Conservation (phyloP, 2,329 filamentous ascomycete genomes). For the Pseudogymnoascus sp. region DNA sequence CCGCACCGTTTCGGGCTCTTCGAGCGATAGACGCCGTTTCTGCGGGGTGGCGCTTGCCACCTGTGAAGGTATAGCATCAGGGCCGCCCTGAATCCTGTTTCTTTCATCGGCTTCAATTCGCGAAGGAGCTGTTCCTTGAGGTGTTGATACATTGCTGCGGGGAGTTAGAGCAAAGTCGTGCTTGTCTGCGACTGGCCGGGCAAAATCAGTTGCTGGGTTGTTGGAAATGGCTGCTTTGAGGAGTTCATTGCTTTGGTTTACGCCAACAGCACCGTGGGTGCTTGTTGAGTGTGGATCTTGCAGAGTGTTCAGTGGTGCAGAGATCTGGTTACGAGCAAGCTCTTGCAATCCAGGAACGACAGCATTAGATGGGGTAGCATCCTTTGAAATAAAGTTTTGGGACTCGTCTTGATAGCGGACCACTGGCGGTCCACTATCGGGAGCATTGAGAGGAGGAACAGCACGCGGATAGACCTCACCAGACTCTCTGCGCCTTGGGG, state of each 20-base stretch:
- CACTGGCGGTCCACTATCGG: not conserved
- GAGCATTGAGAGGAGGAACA: conserved; percentile 17
- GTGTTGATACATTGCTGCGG: conserved; percentile 3
- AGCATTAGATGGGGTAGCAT: conserved; percentile 24
- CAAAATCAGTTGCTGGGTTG: not conserved
- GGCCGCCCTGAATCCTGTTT: not conserved
- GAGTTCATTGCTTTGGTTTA: conserved; percentile 1
- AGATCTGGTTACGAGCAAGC: not conserved
- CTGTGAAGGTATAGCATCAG: not conserved
- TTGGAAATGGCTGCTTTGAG: not conserved
- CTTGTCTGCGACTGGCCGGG: not conserved
- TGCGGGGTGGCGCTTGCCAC: not conserved
- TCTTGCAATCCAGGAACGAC: conserved; percentile 4
- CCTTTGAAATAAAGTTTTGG: conserved; percentile 21
- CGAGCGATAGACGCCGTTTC: not conserved
- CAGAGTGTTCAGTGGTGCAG: not conserved
- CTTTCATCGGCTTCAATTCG: not conserved
- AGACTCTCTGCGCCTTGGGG: conserved; percentile 20
- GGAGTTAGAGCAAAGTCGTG: not conserved
- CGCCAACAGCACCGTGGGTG: not conserved
- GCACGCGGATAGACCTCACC: conserved; percentile 18
- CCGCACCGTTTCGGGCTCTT: conserved; percentile 37
- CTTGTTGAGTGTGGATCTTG: not conserved
- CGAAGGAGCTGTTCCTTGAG: not conserved
- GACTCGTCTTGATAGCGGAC: conserved; percentile 17